Percentiles rank a stretch among this genome's conserved stretches.
Evolutionary conservation across 495 filamentous ascomycete species (phyloP).

Genomic region (Penicillium longicatenatum): DNA sequence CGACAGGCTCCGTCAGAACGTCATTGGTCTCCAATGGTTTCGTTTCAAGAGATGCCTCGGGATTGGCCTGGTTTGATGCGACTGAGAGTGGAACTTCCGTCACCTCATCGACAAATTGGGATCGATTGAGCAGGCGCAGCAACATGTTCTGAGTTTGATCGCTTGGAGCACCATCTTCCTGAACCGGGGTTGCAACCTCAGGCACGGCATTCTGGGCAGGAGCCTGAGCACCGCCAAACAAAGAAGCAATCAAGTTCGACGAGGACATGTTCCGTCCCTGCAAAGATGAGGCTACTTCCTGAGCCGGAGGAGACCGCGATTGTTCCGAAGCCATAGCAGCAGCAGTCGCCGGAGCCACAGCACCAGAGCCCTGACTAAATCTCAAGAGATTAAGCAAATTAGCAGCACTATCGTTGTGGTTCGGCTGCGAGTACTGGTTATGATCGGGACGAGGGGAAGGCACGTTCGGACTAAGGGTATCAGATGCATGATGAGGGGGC

Average conservation of each 20-base stretch:
- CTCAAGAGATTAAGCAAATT: slow-evolving; percentile 86
- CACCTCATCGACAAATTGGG: slow-evolving; percentile 43
- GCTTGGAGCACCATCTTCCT: slow-evolving; percentile 33
- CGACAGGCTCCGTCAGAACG: slow-evolving; percentile 18
- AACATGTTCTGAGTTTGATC: slow-evolving; percentile 67
- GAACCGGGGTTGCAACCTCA: slow-evolving; percentile 16
- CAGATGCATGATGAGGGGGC: slow-evolving; percentile 50
- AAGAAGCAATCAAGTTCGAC: slow-evolving; percentile 64
- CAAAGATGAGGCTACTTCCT: slow-evolving; percentile 36
- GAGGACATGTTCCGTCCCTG: slow-evolving; percentile 60
- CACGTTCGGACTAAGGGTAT: slow-evolving; percentile 51
- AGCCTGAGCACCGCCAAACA: slow-evolving; percentile 48
- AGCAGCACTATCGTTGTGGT: slow-evolving; percentile 60
- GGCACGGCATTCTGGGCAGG: slow-evolving; percentile 26
- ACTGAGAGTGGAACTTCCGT: slow-evolving; percentile 20
- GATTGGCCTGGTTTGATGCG: slow-evolving; percentile 9
- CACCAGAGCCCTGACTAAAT: slow-evolving; percentile 61
- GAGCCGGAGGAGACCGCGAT: slow-evolving; percentile 38
- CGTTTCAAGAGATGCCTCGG: slow-evolving; percentile 1
- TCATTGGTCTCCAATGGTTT: slow-evolving; percentile 21
- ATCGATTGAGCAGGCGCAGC: slow-evolving; percentile 63
- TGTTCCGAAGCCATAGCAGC: slow-evolving; percentile 35
- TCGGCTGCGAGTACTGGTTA: slow-evolving; percentile 33
- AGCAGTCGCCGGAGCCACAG: slow-evolving; percentile 14
- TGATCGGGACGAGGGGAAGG: slow-evolving; percentile 44